phyloP scores from a whole-genome alignment of 495 filamentous ascomycete genomes.

The Xylona heveae region DNA sequence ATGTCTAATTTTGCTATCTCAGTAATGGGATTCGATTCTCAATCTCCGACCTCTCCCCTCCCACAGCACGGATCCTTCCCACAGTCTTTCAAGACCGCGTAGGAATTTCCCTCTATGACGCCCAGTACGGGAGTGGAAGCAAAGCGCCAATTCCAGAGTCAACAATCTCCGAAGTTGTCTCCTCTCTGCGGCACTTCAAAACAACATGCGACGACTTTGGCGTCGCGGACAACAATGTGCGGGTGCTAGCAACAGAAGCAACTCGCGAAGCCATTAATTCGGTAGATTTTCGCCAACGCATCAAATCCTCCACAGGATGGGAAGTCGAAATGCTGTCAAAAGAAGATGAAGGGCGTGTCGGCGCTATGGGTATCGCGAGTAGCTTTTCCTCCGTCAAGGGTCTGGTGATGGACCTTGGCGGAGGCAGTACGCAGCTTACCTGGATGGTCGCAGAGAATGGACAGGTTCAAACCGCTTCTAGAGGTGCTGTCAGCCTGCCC shows the following conservation, averaged over 20 bases:
- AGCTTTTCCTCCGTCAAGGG: slow-evolving; percentile 44
- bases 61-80: slow-evolving; percentile 46
- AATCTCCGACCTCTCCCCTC: slow-evolving; percentile 55
- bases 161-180: slow-evolving; percentile 40
- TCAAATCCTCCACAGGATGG: slow-evolving; percentile 37
- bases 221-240: slow-evolving; percentile 39
- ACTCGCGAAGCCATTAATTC: slow-evolving; percentile 65
- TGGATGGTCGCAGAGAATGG: slow-evolving; percentile 45
- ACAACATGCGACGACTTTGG: slow-evolving; percentile 48
- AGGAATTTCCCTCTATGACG: slow-evolving; percentile 79
- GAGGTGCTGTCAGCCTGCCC: slow-evolving; percentile 37
- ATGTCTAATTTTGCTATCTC: too few relatives aligned
- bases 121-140: slow-evolving; percentile 31
- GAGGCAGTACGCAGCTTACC: slow-evolving; percentile 78
- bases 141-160: slow-evolving; percentile 30
- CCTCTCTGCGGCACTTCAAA: slow-evolving; percentile 46
- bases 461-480: slow-evolving; percentile 25
- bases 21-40: slow-evolving; percentile 95
- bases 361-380: slow-evolving; percentile 66
- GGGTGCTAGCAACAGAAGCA: slow-evolving; percentile 72
- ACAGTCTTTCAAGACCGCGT: slow-evolving; percentile 60
- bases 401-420: slow-evolving; percentile 74
- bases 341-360: slow-evolving; percentile 62
- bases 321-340: slow-evolving; percentile 52
- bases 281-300: slow-evolving; percentile 37